phyloP scores from a whole-genome alignment of 768 basidiomycete genomes.

The Pisolithus albus region DNA sequence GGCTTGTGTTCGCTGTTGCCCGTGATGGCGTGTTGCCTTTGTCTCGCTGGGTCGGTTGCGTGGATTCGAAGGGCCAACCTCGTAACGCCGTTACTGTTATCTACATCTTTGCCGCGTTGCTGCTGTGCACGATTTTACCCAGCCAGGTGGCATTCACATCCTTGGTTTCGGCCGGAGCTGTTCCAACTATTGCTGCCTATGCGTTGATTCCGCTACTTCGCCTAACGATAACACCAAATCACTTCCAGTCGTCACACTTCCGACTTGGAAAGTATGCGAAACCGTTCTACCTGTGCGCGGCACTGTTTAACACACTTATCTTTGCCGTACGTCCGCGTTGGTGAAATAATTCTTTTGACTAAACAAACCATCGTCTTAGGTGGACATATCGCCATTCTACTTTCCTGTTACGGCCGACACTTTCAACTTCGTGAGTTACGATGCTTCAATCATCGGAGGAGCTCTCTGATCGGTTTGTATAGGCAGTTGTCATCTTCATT shows the following conservation, averaged over 20 bases:
- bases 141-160: constrained; percentile 91
- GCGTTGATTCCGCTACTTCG: constrained; percentile 73
- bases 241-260: constrained; percentile 70
- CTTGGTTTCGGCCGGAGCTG: constrained; percentile 76
- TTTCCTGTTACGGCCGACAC: constrained; percentile 72
- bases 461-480: constrained; percentile 8
- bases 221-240: constrained; percentile 68
- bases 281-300: constrained; percentile 62
- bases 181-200: constrained; percentile 87
- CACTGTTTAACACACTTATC: constrained; percentile 66
- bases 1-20: constrained; percentile 89
- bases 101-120: constrained; percentile 61
- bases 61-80: constrained; percentile 68
- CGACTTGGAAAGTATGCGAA: constrained; percentile 58
- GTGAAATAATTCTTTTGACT: background rate
- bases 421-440: constrained; percentile 75
- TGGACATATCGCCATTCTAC: constrained; percentile 79
- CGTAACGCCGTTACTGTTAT: constrained; percentile 84
- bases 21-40: constrained; percentile 87
- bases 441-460: background rate
- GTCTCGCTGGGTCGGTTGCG: constrained; percentile 74
- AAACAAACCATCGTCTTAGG: constrained; percentile 32
- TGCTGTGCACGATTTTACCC: constrained; percentile 86
- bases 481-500: constrained; percentile 78
- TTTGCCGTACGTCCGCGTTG: constrained; percentile 51